Base-by-base conservation (phyloP, 2,329 filamentous ascomycete species). In the Penicillium paneum region DNA sequence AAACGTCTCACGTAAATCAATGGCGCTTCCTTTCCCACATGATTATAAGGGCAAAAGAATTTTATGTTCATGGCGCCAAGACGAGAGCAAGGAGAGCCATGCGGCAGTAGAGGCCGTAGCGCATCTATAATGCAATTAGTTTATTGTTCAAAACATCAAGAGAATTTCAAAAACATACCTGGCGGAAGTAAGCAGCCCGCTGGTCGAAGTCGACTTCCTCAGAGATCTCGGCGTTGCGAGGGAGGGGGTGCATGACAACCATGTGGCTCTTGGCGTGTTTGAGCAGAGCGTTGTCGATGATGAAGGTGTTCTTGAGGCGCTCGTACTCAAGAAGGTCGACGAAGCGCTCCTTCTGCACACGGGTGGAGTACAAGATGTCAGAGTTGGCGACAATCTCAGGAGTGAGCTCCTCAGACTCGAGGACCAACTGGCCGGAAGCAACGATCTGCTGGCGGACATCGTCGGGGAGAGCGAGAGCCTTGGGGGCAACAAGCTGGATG, bases 151-250 rank as follows among this genome's bases (percentile, higher is more conserved):
- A 31, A 15, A 47, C 24, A 13, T 3, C 13, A 35, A 21, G 41
- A 42, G 54, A 17, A 26, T 17, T 21, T 15, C 15, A 35, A 5
- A 49, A 58, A 83, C 89, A 85, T 78, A 96, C 93, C 89, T 99
- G 94, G 89, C 94, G 86, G 78, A 99, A 99, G 80, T 99, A 99
- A 52, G 94, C 93, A 55, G 94, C 94, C 66, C 94, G 81, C 72
- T 95, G 91, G 78, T 99, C 94, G 78, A 95, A 96, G 76, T 99
- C 94, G 45, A 99, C 91, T 79, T 99, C 94, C 76, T 95, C 91
- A 32, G 87, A 86, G 71, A 99, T 87, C 82, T 99, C 94, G 63
- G 88, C 86, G 70, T 97, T 97, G 68, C 94, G 84, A 38, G 94
- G 94, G 68, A 99, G 81, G 54, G 94, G 94, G 77, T 99, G 94